phyloP scores from a whole-genome alignment of 176 grass and related monocot genomes.

The Hyparrhenia diplandra region DNA sequence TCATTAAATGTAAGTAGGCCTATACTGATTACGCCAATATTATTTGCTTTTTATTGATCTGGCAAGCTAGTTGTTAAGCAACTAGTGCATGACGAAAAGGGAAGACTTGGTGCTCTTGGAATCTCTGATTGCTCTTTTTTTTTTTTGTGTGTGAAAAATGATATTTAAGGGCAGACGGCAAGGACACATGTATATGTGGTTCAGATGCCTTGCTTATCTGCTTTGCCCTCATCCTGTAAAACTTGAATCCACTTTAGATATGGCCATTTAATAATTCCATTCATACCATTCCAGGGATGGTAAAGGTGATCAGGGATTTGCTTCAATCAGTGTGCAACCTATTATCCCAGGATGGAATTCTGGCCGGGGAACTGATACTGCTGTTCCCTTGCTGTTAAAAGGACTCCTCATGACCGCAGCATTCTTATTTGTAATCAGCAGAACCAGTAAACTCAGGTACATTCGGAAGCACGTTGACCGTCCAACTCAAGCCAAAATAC shows the following conservation, averaged over 20 bases:
- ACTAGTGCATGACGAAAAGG: neutral
- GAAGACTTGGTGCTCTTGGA: neutral
- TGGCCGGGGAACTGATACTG: neutral
- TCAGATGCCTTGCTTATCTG: neutral
- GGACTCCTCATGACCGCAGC: conserved; percentile 20
- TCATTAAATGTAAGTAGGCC: neutral
- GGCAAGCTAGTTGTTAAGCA: neutral
- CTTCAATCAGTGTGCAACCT: conserved; percentile 38
- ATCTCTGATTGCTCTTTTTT: neutral
- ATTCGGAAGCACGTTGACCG: neutral
- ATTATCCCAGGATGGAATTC: conserved; percentile 27
- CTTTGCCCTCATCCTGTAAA: neutral
- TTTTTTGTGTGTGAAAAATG: neutral
- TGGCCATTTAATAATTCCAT: neutral
- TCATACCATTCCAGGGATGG: conserved; percentile 21
- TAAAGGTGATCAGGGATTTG: conserved; percentile 20
- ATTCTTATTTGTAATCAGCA: conserved; percentile 7
- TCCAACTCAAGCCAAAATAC: neutral
- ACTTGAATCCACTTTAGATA: neutral
- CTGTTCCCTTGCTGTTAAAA: neutral
- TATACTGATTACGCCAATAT: neutral
- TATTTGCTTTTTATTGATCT: neutral
- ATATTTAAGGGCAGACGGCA: neutral
- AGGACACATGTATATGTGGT: neutral
- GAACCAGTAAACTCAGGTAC: neutral